phyloP scores from a whole-genome alignment of 768 basidiomycete species.

The Crassisporium funariophilum region DNA sequence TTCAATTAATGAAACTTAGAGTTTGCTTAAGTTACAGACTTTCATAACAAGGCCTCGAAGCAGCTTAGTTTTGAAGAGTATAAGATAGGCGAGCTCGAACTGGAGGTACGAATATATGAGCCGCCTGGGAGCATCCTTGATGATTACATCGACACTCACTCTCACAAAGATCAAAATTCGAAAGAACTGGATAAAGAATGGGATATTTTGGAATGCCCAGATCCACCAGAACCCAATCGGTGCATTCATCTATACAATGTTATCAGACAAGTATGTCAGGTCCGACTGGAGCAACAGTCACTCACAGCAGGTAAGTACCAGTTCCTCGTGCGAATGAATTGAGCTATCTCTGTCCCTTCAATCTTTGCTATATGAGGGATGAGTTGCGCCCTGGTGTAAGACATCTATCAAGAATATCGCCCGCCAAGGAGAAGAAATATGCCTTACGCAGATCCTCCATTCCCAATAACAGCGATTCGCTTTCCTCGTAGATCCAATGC shows the following conservation, averaged over 20 bases:
- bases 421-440: background rate
- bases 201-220: slow-evolving; percentile 14
- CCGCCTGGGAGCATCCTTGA: background rate
- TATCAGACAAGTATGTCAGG: background rate
- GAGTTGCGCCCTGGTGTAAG: slow-evolving; percentile 52
- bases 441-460: slow-evolving; percentile 52
- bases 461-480: slow-evolving; percentile 58
- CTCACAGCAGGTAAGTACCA: slow-evolving; percentile 51
- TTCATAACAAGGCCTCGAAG: slow-evolving; percentile 10
- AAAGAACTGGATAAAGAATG: slow-evolving; percentile 14
- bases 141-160: slow-evolving; percentile 5
- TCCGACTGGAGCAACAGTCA: background rate
- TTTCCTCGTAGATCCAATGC: slow-evolving; percentile 44
- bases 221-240: slow-evolving; percentile 1
- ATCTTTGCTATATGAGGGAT: slow-evolving; percentile 43
- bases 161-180: slow-evolving; percentile 16
- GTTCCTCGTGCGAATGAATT: slow-evolving; percentile 51
- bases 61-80: slow-evolving; percentile 8
- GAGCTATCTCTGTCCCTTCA: slow-evolving; percentile 40
- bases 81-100: slow-evolving; percentile 10
- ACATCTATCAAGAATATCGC: background rate
- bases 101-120: slow-evolving; percentile 1
- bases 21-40: background rate
- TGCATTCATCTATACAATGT: background rate
- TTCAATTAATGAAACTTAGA: slow-evolving; percentile 7